Conservation (phyloP, 2,329 filamentous ascomycete genomes). For the Aspergillus ustus region DNA sequence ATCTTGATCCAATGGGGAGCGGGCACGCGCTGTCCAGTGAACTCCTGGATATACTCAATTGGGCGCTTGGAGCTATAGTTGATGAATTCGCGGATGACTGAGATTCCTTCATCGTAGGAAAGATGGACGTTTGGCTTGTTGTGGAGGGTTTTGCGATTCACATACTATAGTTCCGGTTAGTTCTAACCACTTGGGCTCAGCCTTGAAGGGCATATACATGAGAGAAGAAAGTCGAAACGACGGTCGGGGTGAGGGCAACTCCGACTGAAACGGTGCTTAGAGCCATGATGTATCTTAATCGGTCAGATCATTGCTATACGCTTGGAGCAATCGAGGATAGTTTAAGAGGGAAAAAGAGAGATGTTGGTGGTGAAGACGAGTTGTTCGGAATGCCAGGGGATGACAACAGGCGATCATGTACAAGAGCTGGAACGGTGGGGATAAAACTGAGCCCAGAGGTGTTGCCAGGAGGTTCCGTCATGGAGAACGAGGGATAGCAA, state of each 20-base stretch:
- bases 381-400: neutral
- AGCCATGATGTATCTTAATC: constrained; percentile 50
- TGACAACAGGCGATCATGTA: constrained; percentile 3
- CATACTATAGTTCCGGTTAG: constrained; percentile 62
- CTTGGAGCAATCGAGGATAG: neutral
- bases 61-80: constrained; percentile 84
- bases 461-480: neutral
- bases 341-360: neutral
- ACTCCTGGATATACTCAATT: constrained; percentile 89
- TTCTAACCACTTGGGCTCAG: neutral
- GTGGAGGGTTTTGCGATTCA: constrained; percentile 74
- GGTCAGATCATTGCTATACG: constrained; percentile 1
- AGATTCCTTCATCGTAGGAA: constrained; percentile 90
- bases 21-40: constrained; percentile 90
- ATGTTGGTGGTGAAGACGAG: neutral
- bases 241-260: constrained; percentile 83
- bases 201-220: constrained; percentile 65
- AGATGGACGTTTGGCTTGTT: constrained; percentile 87
- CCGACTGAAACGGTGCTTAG: constrained; percentile 82
- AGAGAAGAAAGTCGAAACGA: constrained; percentile 82
- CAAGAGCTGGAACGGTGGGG: constrained; percentile 6
- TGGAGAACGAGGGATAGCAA: neutral
- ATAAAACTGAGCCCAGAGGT: neutral
- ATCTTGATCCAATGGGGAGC: constrained; percentile 85
- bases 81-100: constrained; percentile 85